Evolutionary conservation across 2,329 filamentous ascomycete genomes (phyloP).

Genomic region (Monosporascus sp.): DNA sequence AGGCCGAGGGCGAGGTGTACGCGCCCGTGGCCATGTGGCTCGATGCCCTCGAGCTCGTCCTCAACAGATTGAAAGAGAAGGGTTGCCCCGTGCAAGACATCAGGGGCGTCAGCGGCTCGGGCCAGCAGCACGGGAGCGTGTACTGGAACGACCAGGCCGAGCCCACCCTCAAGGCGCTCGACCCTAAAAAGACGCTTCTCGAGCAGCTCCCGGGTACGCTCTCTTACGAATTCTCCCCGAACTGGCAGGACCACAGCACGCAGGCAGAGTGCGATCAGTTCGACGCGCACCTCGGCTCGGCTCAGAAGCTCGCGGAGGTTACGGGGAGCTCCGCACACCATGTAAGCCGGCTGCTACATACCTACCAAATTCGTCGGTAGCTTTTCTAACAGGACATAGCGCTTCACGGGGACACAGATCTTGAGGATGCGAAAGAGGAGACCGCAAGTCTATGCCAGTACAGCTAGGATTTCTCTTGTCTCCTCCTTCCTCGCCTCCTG

Average conservation of each 20-base stretch:
- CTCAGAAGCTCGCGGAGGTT: conserved; percentile 64
- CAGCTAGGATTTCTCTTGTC: conserved; percentile 82
- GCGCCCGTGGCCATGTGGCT: conserved; percentile 93
- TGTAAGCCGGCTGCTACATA: conserved; percentile 45
- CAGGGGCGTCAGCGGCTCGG: conserved; percentile 80
- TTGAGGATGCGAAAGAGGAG: conserved; percentile 77
- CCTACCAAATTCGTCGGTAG: background rate
- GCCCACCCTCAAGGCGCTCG: conserved; percentile 53
- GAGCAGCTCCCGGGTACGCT: conserved; percentile 71
- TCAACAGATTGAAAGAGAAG: conserved; percentile 63
- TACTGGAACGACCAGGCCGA: conserved; percentile 79
- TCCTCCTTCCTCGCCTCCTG: conserved; percentile 93
- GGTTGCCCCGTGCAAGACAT: conserved; percentile 70
- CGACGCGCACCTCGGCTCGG: conserved; percentile 63
- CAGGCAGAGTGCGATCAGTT: conserved; percentile 88
- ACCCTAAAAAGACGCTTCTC: conserved; percentile 56
- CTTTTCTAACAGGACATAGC: conserved; percentile 40
- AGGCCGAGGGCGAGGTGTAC: conserved; percentile 80
- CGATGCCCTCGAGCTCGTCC: conserved; percentile 82
- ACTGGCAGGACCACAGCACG: conserved; percentile 97
- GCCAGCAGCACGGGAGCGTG: conserved; percentile 96
- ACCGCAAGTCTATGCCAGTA: conserved; percentile 74
- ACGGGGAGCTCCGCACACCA: conserved; percentile 95
- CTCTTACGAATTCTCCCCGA: conserved; percentile 82
- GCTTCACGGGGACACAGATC: conserved; percentile 97